These are phyloP conservation scores for Heliosperma pusillum DNA, from an alignment of 148 eudicot species.

Conservation along the genomic window DNA sequence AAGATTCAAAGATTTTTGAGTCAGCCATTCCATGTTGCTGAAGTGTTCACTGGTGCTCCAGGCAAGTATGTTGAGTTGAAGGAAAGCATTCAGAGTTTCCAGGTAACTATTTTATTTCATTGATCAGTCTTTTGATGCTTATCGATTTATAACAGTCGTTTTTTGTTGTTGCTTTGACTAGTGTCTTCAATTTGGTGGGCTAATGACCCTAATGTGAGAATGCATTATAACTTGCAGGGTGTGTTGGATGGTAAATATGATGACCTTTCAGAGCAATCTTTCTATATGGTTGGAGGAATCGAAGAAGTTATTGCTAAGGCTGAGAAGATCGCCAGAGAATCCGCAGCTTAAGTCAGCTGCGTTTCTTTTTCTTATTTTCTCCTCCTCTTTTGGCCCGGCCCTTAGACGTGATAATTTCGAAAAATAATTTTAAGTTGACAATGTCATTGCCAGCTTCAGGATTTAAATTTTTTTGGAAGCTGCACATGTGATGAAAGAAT, in stretches of 20 bases:
- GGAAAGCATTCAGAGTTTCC: conserved; percentile 90
- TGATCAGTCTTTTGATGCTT: no score
- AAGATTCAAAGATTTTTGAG: conserved; percentile 89
- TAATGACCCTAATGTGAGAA: conserved; percentile 1
- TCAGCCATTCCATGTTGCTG: conserved; percentile 99
- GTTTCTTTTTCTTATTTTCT: conserved; percentile 2
- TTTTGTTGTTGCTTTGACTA: no score
- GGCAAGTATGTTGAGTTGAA: conserved; percentile 97
- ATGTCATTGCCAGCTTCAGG: conserved; percentile 29
- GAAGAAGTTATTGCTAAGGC: conserved; percentile 98
- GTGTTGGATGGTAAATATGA: conserved; percentile 96
- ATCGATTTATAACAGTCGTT: no score
- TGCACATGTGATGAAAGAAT: conserved; percentile 25
- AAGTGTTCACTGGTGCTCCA: conserved; percentile 98
- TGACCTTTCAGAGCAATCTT: conserved; percentile 91
- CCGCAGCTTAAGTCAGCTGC: conserved; percentile 47
- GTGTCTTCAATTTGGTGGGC: no score
- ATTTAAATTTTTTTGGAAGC: conserved; percentile 30
- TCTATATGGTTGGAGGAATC: conserved; percentile 99
- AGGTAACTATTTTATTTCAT: no score
- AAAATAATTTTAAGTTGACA: conserved; percentile 39
- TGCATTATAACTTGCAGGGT: conserved; percentile 46
- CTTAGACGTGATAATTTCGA: conserved; percentile 41
- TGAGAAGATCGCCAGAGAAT: conserved; percentile 91
- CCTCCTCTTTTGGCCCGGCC: conserved; percentile 29